These are phyloP conservation scores for Ophiostoma ulmi DNA, from an alignment of 2,329 filamentous ascomycete genomes.

Conservation along the genomic window DNA sequence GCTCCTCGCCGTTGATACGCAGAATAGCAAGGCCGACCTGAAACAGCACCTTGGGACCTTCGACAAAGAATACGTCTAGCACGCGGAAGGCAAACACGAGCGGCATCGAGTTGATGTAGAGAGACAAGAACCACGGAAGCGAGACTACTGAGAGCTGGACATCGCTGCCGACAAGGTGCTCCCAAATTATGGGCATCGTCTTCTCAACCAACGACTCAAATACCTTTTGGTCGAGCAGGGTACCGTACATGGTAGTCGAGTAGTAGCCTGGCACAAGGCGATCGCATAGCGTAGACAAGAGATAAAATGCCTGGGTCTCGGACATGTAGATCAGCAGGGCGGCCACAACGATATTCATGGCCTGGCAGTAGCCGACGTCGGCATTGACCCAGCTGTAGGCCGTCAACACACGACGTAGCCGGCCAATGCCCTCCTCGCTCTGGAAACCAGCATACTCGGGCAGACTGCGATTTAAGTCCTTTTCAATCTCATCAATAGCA, in stretches of 20 bases:
- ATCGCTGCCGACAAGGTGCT: slow-evolving; percentile 93
- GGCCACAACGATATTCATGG: slow-evolving; percentile 99
- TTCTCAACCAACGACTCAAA: slow-evolving; percentile 98
- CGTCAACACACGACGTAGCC: slow-evolving; percentile 83
- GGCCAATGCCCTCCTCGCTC: slow-evolving; percentile 87
- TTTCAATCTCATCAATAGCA: slow-evolving; percentile 98
- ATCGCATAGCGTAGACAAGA: slow-evolving; percentile 87
- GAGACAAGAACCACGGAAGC: slow-evolving; percentile 92
- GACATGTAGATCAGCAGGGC: slow-evolving; percentile 99
- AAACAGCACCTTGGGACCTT: slow-evolving; percentile 95
- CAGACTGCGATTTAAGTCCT: slow-evolving; percentile 91
- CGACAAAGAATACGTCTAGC: slow-evolving; percentile 94
- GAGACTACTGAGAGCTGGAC: slow-evolving; percentile 97
- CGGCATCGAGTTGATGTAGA: slow-evolving; percentile 99
- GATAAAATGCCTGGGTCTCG: slow-evolving; percentile 89
- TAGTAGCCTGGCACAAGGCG: slow-evolving; percentile 93
- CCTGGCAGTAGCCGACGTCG: slow-evolving; percentile 96
- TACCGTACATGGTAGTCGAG: slow-evolving; percentile 98
- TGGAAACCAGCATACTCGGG: slow-evolving; percentile 98
- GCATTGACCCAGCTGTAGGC: slow-evolving; percentile 97
- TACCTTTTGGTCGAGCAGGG: slow-evolving; percentile 89
- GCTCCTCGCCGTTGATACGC: slow-evolving; percentile 91
- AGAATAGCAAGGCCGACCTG: slow-evolving; percentile 96
- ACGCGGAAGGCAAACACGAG: slow-evolving; percentile 96
- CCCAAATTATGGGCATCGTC: slow-evolving; percentile 98